Conservation (phyloP, 2,329 filamentous ascomycete species). For the Penicillium brasilianum region DNA sequence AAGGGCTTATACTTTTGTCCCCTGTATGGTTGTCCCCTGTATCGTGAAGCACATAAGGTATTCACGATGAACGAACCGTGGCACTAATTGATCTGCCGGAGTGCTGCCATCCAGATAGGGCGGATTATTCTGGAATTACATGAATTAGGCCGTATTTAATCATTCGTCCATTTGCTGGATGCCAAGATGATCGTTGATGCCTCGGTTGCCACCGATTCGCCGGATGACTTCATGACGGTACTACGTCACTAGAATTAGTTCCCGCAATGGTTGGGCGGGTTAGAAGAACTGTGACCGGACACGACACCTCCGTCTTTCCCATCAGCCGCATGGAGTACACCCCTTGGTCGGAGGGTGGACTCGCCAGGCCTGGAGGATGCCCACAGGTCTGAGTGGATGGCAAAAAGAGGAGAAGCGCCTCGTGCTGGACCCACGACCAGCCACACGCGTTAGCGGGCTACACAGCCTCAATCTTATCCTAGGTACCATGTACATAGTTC, state of each 20-base stretch:
- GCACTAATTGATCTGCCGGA: constrained; percentile 4
- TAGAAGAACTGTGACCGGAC: not conserved
- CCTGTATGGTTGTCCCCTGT: not conserved
- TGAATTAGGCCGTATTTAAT: not conserved
- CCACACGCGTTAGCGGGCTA: constrained; percentile 29
- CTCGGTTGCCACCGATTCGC: not conserved
- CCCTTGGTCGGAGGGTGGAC: not conserved
- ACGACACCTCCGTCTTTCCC: not conserved
- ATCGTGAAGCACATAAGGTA: not conserved
- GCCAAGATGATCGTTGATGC: not conserved
- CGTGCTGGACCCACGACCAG: constrained; percentile 28
- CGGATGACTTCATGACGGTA: constrained; percentile 1
- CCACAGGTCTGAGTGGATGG: not conserved
- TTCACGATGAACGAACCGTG: not conserved
- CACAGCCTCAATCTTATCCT: constrained; percentile 32
- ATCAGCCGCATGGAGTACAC: constrained; percentile 10
- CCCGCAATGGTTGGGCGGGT: not conserved
- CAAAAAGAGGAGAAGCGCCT: constrained; percentile 10
- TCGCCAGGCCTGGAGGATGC: not conserved
- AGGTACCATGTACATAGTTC: constrained; percentile 18
- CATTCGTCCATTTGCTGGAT: not conserved
- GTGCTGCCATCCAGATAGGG: not conserved
- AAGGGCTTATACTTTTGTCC: too few species aligned
- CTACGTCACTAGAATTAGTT: not conserved
- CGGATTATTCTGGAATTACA: not conserved